A percentile compares a stretch with the other conserved stretches of the same genome.
Evolutionary conservation across 2,329 filamentous ascomycete species (phyloP).

Genomic region (Cladosporium sp.): DNA sequence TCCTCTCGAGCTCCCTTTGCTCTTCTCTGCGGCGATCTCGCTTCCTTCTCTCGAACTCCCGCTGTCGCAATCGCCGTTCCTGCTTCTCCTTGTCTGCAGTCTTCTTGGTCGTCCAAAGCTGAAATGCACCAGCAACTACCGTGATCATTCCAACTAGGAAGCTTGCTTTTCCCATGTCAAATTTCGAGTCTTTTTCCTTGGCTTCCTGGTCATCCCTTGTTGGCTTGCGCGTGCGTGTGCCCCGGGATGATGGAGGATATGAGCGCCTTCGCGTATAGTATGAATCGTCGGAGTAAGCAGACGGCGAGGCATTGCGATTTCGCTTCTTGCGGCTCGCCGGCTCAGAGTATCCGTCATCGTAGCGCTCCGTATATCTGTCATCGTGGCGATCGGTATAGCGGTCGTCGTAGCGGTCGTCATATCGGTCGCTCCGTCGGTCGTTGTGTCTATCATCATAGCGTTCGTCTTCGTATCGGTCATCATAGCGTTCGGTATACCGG

Average conservation of each 20-base stretch:
- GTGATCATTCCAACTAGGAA: slow-evolving; percentile 15
- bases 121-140: slow-evolving; percentile 14
- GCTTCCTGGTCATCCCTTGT: not conserved
- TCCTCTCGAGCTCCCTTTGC: slow-evolving; percentile 8
- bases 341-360: slow-evolving; percentile 11
- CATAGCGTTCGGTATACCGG: slow-evolving; percentile 6
- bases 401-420: not conserved
- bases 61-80: slow-evolving; percentile 3
- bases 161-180: slow-evolving; percentile 13
- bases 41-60: slow-evolving; percentile 14
- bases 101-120: slow-evolving; percentile 15
- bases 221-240: slow-evolving; percentile 6
- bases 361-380: slow-evolving; percentile 1
- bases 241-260: slow-evolving; percentile 7
- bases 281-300: slow-evolving; percentile 8
- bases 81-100: slow-evolving; percentile 14
- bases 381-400: not conserved
- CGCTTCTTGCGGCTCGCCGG: slow-evolving; percentile 4
- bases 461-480: slow-evolving; percentile 5
- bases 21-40: slow-evolving; percentile 13
- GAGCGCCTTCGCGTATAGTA: slow-evolving; percentile 8
- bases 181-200: slow-evolving; percentile 11
- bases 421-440: not conserved
- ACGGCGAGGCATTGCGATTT: slow-evolving; percentile 1
- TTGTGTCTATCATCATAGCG: not conserved